These are phyloP conservation scores for Calonectria naviculata DNA, from an alignment of 2,329 filamentous ascomycete genomes.

Conservation along the genomic window DNA sequence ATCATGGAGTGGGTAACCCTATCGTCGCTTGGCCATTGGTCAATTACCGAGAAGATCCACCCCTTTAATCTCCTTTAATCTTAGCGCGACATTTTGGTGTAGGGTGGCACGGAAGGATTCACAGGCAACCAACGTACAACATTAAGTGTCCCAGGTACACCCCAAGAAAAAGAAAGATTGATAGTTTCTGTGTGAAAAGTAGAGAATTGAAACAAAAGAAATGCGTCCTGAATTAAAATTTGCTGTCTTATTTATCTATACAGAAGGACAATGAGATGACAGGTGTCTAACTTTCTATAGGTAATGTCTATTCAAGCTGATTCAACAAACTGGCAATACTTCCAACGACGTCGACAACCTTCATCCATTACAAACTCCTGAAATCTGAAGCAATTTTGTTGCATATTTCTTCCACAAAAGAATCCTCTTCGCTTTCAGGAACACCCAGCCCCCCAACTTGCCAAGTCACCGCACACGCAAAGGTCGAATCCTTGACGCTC, in stretches of 20 bases:
- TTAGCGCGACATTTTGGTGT: background rate
- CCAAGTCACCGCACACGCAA: conserved; percentile 40
- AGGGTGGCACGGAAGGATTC: background rate
- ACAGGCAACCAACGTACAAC: background rate
- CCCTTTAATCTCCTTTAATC: background rate
- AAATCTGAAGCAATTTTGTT: conserved; percentile 24
- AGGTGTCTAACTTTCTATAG: no score
- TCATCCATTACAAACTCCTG: background rate
- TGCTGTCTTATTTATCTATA: no score
- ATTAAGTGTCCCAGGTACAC: no score
- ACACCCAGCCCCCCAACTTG: conserved; percentile 36
- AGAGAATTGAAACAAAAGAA: no score
- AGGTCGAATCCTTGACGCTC: conserved; percentile 29
- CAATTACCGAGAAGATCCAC: background rate
- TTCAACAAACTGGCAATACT: no score
- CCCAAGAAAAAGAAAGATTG: no score
- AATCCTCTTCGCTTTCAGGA: conserved; percentile 21
- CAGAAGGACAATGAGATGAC: no score
- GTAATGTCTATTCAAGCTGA: no score
- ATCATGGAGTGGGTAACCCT: background rate
- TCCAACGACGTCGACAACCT: no score
- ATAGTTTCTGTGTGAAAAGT: no score
- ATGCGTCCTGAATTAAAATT: no score
- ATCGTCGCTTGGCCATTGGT: background rate
- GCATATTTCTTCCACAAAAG: conserved; percentile 33